phyloP scores from a whole-genome alignment of 1,284 basidiomycete genomes.

The Tilletia caries region DNA sequence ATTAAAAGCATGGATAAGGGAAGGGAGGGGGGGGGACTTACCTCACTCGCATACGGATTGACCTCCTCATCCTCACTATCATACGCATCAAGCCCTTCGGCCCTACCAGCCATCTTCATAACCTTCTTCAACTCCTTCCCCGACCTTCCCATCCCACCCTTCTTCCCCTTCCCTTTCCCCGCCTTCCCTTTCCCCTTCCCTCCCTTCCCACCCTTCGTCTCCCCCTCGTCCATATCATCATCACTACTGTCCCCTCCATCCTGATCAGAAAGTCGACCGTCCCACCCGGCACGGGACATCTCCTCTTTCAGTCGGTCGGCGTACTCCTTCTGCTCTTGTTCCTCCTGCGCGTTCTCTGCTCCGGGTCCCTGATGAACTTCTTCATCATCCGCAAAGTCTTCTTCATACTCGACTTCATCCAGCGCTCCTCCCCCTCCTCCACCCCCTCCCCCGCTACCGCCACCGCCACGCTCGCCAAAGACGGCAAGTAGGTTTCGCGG shows the following conservation, averaged over 20 bases:
- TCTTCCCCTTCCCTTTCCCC: conserved; percentile 21
- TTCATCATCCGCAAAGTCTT: conserved; percentile 52
- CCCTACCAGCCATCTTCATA: conserved; percentile 47
- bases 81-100: conserved; percentile 48
- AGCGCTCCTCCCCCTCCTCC: conserved; percentile 31
- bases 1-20: too few species aligned
- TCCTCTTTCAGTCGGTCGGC: conserved; percentile 51
- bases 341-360: conserved; percentile 26
- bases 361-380: conserved; percentile 24
- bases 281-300: conserved; percentile 47
- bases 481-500: conserved; percentile 36
- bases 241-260: conserved; percentile 30
- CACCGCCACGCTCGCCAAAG: conserved; percentile 23
- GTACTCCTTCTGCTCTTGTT: conserved; percentile 47
- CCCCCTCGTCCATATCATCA: conserved; percentile 31
- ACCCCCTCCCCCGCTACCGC: not conserved
- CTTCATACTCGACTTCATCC: conserved; percentile 50
- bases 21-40: not conserved
- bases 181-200: conserved; percentile 11
- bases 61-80: conserved; percentile 49
- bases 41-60: conserved; percentile 48
- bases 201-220: conserved; percentile 16
- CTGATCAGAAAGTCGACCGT: conserved; percentile 32
- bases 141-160: conserved; percentile 46
- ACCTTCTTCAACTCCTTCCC: conserved; percentile 53